Evolutionary conservation across 1,284 basidiomycete genomes (phyloP), one percentile per base, ranked within the genome.

Genomic region (Ustilago hordei): DNA sequence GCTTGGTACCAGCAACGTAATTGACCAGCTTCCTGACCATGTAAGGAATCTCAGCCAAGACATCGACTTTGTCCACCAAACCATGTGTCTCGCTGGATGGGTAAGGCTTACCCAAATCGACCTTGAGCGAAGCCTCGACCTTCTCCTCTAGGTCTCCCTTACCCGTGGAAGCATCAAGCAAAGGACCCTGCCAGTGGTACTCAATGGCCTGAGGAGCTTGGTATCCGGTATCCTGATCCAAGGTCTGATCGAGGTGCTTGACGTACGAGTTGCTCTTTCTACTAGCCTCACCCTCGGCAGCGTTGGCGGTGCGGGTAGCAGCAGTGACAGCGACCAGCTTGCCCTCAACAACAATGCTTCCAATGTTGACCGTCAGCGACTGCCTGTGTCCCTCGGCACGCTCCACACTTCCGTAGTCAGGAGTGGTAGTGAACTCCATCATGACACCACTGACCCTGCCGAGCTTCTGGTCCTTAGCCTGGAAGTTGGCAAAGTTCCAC

Each of bases 401-500:
- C 15, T 64, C 59, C 1, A 36, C 66, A 23, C 64, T 72, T 38
- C 84, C 84, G 43, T 86, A 86, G 60, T 83, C 81, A 17, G 71
- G 65, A 8, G 79, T 85, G 1, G 96, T 98, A 77, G 91, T 94
- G 82, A 98, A 95, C 87, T 99, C 96, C 96, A 98, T 98, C 89
- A 94, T 92, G 64, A 97, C 89, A 17, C 94, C 84, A 19, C 73
- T 64, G 11, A 94, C 92, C 9, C 92, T 91, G n/a, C 91, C 93
- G 28, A 87, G 57, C 53, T 79, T 79, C 12, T 76, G 72, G 19
- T 76, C 67, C 6, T 76, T 45, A 35, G 86, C 87, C 36, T 89
- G 89, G 90, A 99, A 99, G 88, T 93, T 90, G 60, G 89, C 92
- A 88, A 99, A 99, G 89, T 98, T 98, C 97, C 97, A 99, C 28